These are phyloP conservation scores for Kwoniella sp. DNA, from an alignment of 768 basidiomycete genomes.

Conservation along the genomic window DNA sequence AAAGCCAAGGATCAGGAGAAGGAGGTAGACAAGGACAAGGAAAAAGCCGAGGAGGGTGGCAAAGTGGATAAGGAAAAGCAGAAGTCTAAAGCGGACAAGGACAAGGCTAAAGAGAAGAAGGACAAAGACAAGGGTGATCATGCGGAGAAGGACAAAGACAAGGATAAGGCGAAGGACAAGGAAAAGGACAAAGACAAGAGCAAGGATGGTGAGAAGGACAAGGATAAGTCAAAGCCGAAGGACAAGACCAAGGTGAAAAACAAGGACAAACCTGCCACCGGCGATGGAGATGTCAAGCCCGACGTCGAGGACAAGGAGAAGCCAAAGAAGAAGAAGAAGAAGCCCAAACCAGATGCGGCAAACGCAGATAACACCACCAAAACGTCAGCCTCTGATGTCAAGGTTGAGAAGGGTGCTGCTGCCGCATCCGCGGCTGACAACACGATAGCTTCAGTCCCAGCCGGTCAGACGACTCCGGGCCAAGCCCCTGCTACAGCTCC, in stretches of 20 bases:
- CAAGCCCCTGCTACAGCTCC: neutral
- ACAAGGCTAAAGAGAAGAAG: slow-evolving; percentile 3
- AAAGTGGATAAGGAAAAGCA: neutral
- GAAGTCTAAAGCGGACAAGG: neutral
- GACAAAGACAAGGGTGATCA: neutral
- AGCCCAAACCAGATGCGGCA: slow-evolving; percentile 16
- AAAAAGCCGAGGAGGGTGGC: neutral
- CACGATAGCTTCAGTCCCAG: neutral
- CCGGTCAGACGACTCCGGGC: neutral
- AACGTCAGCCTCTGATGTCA: neutral
- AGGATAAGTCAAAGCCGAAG: slow-evolving; percentile 15
- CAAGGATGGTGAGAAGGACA: slow-evolving; percentile 19
- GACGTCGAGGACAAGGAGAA: slow-evolving; percentile 61
- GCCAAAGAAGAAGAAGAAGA: slow-evolving; percentile 34
- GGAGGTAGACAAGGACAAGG: slow-evolving; percentile 10
- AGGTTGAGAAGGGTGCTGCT: slow-evolving; percentile 4
- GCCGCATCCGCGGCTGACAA: neutral
- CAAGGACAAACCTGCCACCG: slow-evolving; percentile 14
- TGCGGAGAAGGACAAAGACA: neutral
- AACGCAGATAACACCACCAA: neutral
- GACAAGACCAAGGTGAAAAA: slow-evolving; percentile 1
- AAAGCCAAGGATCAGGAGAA: slow-evolving; percentile 2
- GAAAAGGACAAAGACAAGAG: slow-evolving; percentile 16
- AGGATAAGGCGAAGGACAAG: neutral
- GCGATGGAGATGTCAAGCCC: slow-evolving; percentile 56